Percentiles rank a stretch among this genome's conserved stretches.
These are phyloP conservation scores for Ceratocystis ficicola DNA, from an alignment of 2,329 filamentous ascomycete genomes.

Conservation along the genomic window DNA sequence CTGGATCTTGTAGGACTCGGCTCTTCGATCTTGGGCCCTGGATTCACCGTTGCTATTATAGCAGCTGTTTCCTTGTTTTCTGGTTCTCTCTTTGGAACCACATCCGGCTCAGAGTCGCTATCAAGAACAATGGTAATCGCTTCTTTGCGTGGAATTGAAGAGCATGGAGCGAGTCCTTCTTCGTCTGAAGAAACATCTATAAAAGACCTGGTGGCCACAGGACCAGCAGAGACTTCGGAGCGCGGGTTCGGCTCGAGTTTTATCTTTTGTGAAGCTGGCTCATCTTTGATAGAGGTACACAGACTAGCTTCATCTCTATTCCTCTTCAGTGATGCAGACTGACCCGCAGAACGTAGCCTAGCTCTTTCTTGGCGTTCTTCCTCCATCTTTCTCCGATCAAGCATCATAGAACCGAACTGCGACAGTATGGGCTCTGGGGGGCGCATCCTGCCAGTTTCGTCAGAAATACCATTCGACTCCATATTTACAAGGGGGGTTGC, in stretches of 20 bases:
- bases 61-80: background rate
- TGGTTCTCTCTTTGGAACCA: background rate
- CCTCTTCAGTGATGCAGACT: constrained; percentile 6
- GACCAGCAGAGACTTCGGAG: background rate
- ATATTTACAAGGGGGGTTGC: background rate
- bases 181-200: background rate
- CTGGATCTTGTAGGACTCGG: background rate
- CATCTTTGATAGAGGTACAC: background rate
- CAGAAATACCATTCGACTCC: background rate
- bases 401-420: constrained; percentile 35
- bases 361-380: constrained; percentile 60
- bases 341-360: background rate
- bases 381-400: constrained; percentile 78
- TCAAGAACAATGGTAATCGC: constrained; percentile 11
- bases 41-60: background rate
- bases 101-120: constrained; percentile 12
- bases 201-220: background rate
- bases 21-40: background rate
- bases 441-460: background rate
- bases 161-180: background rate
- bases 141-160: background rate
- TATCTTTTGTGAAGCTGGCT: background rate
- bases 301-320: constrained; percentile 7
- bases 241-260: background rate
- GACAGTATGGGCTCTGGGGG: background rate